Evolutionary conservation across 768 basidiomycete genomes (phyloP), one percentile per base, ranked within the genome.

Genomic region (Pisolithus marmoratus): DNA sequence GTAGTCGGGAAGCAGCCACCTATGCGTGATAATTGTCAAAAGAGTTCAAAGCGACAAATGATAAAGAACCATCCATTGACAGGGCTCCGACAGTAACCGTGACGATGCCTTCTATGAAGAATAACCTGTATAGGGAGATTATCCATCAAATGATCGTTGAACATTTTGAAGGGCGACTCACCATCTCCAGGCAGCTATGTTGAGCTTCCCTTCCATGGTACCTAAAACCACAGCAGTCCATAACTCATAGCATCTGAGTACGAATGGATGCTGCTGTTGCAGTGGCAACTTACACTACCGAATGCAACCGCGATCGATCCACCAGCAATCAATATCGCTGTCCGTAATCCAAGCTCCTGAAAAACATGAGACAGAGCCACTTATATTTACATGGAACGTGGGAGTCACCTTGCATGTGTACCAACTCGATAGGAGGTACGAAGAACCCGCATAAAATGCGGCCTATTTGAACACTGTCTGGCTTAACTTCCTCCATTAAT

Each of bases 181-280:
- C 83, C 82, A 89, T 72, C 83, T 64, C 87, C 87, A 90, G 22
- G 81, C 85, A 29, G 81, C 65, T 45, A 85, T 82, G 1, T 85
- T 85, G 23, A 77, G 70, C 48, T 70, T 74, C 2, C 83, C 85
- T 50, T 90, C 78, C 85, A 89, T 84, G 43, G 74, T 76, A 0
- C 74, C 71, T 19, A 90, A 74, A 51, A 90, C 83, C 9, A 82
- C 87, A 20, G 87, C 86, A 34, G 85, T 87, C 63, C 88, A 81
- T 12, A 87, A 65, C 81, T 85, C 53, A 11, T 22, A 54, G 12
- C 12, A 26, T 17, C 44, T 37, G 8, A 37, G 2, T 40, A 46
- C 42, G 17, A 22, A 46, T 26, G 29, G 31, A 38, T 14, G 38
- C 24, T 22, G 20, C 24, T 2, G 4, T 31, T 27, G 37, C 8